These are phyloP conservation scores for Thalia dealbata DNA, from an alignment of 176 grass and related monocot species.

Conservation along the genomic window DNA sequence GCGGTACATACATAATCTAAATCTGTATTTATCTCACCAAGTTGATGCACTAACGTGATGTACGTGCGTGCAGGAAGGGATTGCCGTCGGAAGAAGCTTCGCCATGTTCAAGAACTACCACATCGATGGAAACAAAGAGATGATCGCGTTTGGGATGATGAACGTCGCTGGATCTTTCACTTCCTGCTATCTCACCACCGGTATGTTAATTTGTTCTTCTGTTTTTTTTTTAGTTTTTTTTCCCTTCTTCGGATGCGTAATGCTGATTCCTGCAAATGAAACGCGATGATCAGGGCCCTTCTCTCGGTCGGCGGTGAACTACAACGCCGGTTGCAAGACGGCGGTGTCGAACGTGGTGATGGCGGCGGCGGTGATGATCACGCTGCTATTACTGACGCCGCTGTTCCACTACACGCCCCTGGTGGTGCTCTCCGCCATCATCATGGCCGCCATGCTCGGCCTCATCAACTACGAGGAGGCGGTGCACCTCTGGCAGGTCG, in stretches of 20 bases:
- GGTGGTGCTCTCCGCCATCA: slow-evolving; percentile 10
- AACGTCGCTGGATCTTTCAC: slow-evolving; percentile 38
- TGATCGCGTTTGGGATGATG: slow-evolving; percentile 45
- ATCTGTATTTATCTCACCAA: neutral
- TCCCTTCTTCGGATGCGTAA: neutral
- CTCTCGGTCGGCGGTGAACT: slow-evolving; percentile 7
- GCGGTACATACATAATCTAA: neutral
- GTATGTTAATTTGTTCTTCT: no score
- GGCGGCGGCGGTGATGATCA: slow-evolving; percentile 5
- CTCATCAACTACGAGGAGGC: slow-evolving; percentile 9
- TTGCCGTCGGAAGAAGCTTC: slow-evolving; percentile 39
- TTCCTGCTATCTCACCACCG: slow-evolving; percentile 46
- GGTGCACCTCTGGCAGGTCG: slow-evolving; percentile 2
- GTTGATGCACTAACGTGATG: neutral
- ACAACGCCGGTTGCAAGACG: slow-evolving; percentile 9
- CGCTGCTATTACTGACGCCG: neutral
- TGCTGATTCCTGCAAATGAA: neutral
- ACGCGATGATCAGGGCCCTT: neutral
- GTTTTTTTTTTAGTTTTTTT: neutral
- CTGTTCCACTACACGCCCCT: slow-evolving; percentile 14
- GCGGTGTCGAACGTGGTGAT: slow-evolving; percentile 6
- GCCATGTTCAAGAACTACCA: slow-evolving; percentile 42
- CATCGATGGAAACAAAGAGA: slow-evolving; percentile 51
- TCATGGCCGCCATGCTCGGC: slow-evolving; percentile 2
- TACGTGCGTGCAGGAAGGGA: slow-evolving; percentile 29